Percentiles rank a stretch among this genome's conserved stretches.
Evolutionary conservation across 495 filamentous ascomycete genomes (phyloP).

Genomic region (Xylaria acuta): DNA sequence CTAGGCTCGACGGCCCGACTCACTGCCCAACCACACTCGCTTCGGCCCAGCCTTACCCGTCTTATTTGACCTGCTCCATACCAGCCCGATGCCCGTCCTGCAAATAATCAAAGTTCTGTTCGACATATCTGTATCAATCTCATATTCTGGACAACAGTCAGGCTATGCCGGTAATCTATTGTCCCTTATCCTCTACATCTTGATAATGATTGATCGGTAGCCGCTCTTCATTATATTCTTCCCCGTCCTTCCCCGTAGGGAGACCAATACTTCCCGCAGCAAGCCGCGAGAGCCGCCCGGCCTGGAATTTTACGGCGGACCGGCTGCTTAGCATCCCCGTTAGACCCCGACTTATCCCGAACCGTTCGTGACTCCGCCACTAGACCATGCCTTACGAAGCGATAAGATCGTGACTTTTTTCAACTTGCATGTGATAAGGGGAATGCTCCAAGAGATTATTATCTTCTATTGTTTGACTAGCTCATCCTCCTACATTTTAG

Average conservation of each 20-base stretch:
- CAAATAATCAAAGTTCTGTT: background rate
- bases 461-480: background rate
- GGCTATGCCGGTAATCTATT: too few species aligned
- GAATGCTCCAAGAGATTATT: background rate
- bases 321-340: constrained; percentile 11
- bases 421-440: constrained; percentile 4
- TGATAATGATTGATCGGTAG: background rate
- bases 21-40: background rate
- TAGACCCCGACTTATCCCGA: constrained; percentile 22
- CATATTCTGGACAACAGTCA: too few species aligned
- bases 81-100: background rate
- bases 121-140: background rate
- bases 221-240: background rate
- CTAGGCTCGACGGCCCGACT: constrained; percentile 22
- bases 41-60: constrained; percentile 17
- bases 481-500: constrained; percentile 1
- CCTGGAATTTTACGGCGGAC: background rate
- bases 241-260: background rate
- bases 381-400: background rate
- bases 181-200: background rate
- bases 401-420: background rate
- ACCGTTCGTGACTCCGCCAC: background rate
- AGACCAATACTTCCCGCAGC: too few species aligned
- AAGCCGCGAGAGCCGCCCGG: constrained; percentile 5
- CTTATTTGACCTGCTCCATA: background rate